Base-by-base conservation (phyloP, 805 yeast genomes). In the Starmerella sirachaensis region DNA sequence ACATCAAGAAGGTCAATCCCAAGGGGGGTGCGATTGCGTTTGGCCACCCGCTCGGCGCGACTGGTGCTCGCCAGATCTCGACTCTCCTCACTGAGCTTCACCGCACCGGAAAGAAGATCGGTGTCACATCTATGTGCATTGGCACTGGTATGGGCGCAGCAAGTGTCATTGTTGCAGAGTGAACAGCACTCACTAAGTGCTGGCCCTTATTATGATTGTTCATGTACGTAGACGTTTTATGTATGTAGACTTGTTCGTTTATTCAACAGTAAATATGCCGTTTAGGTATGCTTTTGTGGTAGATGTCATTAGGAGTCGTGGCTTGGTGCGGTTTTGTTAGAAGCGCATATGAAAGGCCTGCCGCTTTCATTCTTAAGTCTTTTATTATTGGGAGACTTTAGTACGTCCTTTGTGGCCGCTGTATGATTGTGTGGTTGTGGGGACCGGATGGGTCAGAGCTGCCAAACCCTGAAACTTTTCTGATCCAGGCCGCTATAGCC, bases 91-190 rank as follows among this genome's bases (percentile, higher is more conserved):
- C 86, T 52, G 88, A 84, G 64, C 69, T 86, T 53, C 63, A 77
- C 59, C 52, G 60, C 33, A 58, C 71, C 19, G 93, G 88, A 44
- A 76, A 85, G 64, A 60, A 61, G 57, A 63, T 85, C 47, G 97
- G 97, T 48, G 77, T 88, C 37, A 81, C 93, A 10, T 79, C 93
- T 47, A 88, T 88, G 97, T 88, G 97, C 66, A 77, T 88, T 48
- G 97, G 97, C 54, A 84, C 96, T 24, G 97, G 97, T 52, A 88
- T 86, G 93, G 97, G 97, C 48, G 95, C 96, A 23, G 97, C 97
- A 33, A 79, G 88, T 11, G 66, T 86, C 31, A 70, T 88, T 51
- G 69, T 83, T 30, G 78, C 70, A 53, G 97, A 88, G 65, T 84
- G 68, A 31, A 12, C 29, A 12, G 13, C 22, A 12, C 14, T 3